A percentile compares a stretch with the other conserved stretches of the same genome.
Evolutionary conservation across 2,329 filamentous ascomycete genomes (phyloP).

Genomic region (Alternaria gaisen): DNA sequence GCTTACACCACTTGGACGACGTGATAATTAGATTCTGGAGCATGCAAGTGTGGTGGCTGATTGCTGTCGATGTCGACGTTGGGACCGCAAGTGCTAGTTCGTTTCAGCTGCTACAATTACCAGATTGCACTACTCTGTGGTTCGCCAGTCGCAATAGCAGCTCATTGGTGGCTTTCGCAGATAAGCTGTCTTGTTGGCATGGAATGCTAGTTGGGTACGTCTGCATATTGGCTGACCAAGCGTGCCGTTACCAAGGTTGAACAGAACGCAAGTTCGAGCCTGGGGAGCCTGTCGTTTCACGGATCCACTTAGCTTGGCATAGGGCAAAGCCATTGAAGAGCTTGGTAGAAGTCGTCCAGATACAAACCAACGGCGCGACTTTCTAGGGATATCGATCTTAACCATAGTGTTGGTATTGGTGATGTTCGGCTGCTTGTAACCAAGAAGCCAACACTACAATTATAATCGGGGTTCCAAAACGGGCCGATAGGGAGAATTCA

Average conservation of each 20-base stretch:
- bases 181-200: background rate
- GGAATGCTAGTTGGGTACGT: background rate
- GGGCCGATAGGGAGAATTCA: background rate
- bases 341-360: background rate
- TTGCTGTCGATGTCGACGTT: background rate
- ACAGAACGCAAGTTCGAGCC: background rate
- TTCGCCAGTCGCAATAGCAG: background rate
- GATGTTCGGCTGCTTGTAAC: background rate
- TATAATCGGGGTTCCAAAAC: background rate
- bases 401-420: background rate
- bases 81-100: constrained; percentile 5
- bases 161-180: constrained; percentile 1
- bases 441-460: background rate
- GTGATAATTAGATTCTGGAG: background rate
- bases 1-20: background rate
- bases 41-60: background rate
- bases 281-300: background rate
- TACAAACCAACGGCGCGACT: background rate
- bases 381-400: background rate
- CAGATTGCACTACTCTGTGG: constrained; percentile 2
- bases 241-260: background rate
- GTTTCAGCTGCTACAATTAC: constrained; percentile 2
- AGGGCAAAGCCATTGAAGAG: background rate
- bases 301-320: background rate
- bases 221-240: background rate